Percentiles rank a stretch among this genome's conserved stretches.
Conservation (phyloP, 805 yeast genomes). For the Metschnikowia kunwiensis region DNA sequence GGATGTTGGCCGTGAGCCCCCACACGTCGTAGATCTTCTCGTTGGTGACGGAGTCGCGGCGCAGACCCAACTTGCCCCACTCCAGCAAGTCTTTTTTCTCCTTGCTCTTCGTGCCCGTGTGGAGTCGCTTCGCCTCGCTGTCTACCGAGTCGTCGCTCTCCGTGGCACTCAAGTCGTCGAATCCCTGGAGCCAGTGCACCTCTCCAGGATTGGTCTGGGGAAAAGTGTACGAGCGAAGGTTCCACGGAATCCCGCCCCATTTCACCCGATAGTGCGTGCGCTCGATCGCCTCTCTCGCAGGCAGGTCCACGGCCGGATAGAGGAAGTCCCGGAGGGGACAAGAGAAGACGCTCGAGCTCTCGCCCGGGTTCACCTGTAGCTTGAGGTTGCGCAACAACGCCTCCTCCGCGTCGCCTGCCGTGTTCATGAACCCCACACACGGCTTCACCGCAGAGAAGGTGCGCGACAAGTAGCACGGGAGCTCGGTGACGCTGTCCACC, state of each 20-base stretch:
- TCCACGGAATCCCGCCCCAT: conserved; percentile 78
- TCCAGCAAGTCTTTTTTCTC: conserved; percentile 18
- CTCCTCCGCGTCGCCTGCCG: conserved; percentile 14
- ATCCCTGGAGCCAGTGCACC: conserved; percentile 58
- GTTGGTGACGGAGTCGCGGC: conserved; percentile 38
- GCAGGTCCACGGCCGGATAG: conserved; percentile 32
- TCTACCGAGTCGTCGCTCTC: conserved; percentile 27
- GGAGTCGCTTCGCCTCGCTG: conserved; percentile 31
- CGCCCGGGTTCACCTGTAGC: conserved; percentile 69
- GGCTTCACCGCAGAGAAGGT: conserved; percentile 85
- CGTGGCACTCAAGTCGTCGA: conserved; percentile 54
- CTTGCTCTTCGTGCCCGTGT: not conserved
- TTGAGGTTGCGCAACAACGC: conserved; percentile 27
- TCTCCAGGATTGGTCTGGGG: conserved; percentile 55
- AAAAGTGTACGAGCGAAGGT: conserved; percentile 58
- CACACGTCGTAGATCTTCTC: conserved; percentile 64
- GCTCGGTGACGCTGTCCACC: conserved; percentile 55
- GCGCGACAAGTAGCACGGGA: conserved; percentile 81
- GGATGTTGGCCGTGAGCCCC: conserved; percentile 79
- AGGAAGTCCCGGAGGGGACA: conserved; percentile 64
- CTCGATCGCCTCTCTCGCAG: conserved; percentile 30
- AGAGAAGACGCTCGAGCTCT: conserved; percentile 65
- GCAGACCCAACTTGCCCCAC: conserved; percentile 42
- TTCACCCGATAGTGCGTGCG: conserved; percentile 35
- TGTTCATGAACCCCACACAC: conserved; percentile 60